Base-by-base conservation (phyloP, 1,284 basidiomycete species). In the Malassezia nana region DNA sequence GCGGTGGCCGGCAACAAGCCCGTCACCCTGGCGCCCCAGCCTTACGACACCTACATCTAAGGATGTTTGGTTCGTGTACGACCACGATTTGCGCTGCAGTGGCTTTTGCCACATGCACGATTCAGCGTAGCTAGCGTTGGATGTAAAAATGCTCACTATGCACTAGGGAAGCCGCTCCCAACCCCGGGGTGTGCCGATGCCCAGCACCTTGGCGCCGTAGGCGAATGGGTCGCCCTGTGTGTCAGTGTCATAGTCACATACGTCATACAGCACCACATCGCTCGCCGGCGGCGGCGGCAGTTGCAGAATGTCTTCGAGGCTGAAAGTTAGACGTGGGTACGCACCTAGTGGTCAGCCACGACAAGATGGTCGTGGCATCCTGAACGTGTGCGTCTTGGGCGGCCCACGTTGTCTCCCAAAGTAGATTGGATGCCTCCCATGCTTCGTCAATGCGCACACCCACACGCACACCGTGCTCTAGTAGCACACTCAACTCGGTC, bases 1-100 rank as follows among this genome's bases (percentile, higher is more conserved):
- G 84, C 85, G 55, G 66, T 72, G 62, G 76, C 77, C 66, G 81
- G 83, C 73, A 96, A 96, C 79, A 79, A 81, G 40, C 88, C 92
- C 55, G 86, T 92, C 80, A 96, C 92, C 59, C 87, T 98, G 77
- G 83, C 82, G 61, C 89, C 90, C 72, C 81, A 89, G 72, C 83
- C 83, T 69, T 96, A 79, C 78, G 75, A 78, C 62, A 76, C 75
- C 51, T 66, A 67, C 64, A 69, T 73, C 56, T 71, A 69, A 74
- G 52, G 15, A n/a, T 38, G 35, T 38, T n/a, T 7, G 5, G 16
- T 4, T 6, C 13, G n/a, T 38, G 16, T 38, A 38, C 35, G 31
- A 32, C 31, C 13, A 32, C 9, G 20, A 6, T 16, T 24, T 32
- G 16, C 45, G 32, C 16, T 42, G 45, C 31, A 33, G 45, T 46